These are phyloP conservation scores for Thielaviopsis populi DNA, from an alignment of 2,329 filamentous ascomycete genomes.

Conservation along the genomic window DNA sequence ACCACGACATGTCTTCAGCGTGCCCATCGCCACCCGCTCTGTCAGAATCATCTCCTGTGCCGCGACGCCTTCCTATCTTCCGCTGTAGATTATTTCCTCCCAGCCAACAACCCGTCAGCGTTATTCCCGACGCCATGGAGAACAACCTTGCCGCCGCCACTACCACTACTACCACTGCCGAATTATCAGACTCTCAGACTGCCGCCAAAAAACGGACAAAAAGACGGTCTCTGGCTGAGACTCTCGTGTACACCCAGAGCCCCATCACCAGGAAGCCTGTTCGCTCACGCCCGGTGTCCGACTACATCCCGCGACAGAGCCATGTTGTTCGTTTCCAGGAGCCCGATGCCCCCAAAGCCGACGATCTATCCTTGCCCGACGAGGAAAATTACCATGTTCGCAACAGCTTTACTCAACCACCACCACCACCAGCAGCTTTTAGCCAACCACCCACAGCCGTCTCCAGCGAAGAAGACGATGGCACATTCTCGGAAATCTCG, in stretches of 20 bases:
- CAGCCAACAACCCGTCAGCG: constrained; percentile 8
- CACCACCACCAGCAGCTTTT: not conserved
- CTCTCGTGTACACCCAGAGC: not conserved
- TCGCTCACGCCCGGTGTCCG: constrained; percentile 25
- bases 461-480: constrained; percentile 35
- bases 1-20: not conserved
- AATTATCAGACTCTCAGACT: not conserved
- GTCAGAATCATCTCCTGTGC: constrained; percentile 1
- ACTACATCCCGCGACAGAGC: constrained; percentile 27
- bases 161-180: not conserved
- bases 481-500: constrained; percentile 30
- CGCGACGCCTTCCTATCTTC: constrained; percentile 13
- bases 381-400: constrained; percentile 14
- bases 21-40: constrained; percentile 24
- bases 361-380: constrained; percentile 8
- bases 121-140: constrained; percentile 14
- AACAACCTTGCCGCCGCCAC: not conserved
- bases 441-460: not conserved
- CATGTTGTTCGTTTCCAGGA: constrained; percentile 35
- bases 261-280: constrained; percentile 17
- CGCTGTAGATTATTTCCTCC: constrained; percentile 13
- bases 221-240: constrained; percentile 6
- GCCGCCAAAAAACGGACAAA: constrained; percentile 1
- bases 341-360: constrained; percentile 1
- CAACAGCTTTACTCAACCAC: constrained; percentile 11